A percentile compares a stretch with the other conserved stretches of the same genome.
Conservation (phyloP, 2,329 filamentous ascomycete genomes). For the Emericellopsis cladophorae region DNA sequence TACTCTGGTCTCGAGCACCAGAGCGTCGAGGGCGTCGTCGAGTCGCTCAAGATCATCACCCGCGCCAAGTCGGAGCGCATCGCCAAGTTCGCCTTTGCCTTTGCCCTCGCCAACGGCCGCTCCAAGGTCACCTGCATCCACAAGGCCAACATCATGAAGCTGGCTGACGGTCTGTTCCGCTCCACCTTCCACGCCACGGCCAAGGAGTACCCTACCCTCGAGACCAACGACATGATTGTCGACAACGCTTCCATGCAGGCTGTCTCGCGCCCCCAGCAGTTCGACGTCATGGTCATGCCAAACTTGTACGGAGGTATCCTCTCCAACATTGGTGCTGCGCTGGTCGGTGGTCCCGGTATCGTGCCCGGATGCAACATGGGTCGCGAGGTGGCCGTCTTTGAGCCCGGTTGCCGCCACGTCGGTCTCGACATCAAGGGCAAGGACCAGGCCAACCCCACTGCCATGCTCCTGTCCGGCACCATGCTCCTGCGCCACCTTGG, state of each 20-base stretch:
- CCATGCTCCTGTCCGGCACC: constrained; percentile 84
- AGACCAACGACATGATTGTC: constrained; percentile 99
- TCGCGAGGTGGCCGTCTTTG: constrained; percentile 93
- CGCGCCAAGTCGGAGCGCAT: constrained; percentile 98
- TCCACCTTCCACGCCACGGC: constrained; percentile 90
- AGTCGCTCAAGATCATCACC: constrained; percentile 99
- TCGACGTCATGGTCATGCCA: constrained; percentile 99
- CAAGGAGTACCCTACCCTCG: constrained; percentile 89
- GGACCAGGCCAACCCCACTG: constrained; percentile 97
- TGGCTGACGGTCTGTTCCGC: constrained; percentile 96
- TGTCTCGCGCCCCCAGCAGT: constrained; percentile 91
- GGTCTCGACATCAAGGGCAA: constrained; percentile 99
- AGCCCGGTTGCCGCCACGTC: constrained; percentile 98
- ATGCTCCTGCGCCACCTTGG: constrained; percentile 97
- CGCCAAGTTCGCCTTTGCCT: constrained; percentile 96
- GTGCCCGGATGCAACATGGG: constrained; percentile 99
- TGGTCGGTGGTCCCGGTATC: constrained; percentile 92
- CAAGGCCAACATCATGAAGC: constrained; percentile 99
- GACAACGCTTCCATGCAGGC: constrained; percentile 99
- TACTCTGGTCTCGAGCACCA: constrained; percentile 99
- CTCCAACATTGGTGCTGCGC: constrained; percentile 95
- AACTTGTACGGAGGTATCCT: constrained; percentile 98
- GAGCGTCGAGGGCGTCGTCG: constrained; percentile 89
- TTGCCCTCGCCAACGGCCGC: constrained; percentile 95
- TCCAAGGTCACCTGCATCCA: constrained; percentile 99